These are phyloP conservation scores for Bruguiera gymnorhiza DNA, from an alignment of 345 rosid genomes.

Conservation along the genomic window DNA sequence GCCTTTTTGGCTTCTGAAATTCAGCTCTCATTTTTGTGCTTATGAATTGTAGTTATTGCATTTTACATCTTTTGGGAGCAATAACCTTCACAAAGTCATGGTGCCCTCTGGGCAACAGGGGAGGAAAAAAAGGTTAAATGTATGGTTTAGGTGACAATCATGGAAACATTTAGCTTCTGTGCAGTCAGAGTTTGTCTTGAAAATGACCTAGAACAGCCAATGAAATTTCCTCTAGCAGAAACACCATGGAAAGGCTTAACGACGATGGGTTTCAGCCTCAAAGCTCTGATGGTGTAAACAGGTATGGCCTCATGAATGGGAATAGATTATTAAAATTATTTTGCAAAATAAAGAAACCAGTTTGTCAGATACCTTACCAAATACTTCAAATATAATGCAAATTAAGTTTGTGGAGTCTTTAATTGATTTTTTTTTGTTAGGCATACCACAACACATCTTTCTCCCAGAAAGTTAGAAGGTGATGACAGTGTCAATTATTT, in stretches of 20 bases:
- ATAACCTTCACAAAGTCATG: not conserved
- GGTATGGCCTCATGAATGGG: slow-evolving; percentile 23
- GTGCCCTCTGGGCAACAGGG: slow-evolving; percentile 18
- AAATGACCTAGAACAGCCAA: slow-evolving; percentile 16
- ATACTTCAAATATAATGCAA: not conserved
- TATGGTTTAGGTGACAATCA: slow-evolving; percentile 14
- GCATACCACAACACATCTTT: slow-evolving; percentile 31
- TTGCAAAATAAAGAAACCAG: not conserved
- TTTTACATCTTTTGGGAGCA: not conserved
- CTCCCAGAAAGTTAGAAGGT: slow-evolving; percentile 39
- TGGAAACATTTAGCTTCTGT: slow-evolving; percentile 19
- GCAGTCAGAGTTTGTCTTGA: slow-evolving; percentile 18
- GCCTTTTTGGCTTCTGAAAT: too few species aligned
- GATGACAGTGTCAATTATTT: slow-evolving; percentile 36
- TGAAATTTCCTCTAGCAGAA: slow-evolving; percentile 40
- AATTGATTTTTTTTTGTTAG: slow-evolving; percentile 26
- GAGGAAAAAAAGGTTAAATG: slow-evolving; percentile 23
- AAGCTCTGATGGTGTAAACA: slow-evolving; percentile 28
- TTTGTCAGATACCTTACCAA: not conserved
- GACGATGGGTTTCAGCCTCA: slow-evolving; percentile 22
- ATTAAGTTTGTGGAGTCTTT: not conserved
- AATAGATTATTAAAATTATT: slow-evolving; percentile 1
- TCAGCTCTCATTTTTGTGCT: too few species aligned
- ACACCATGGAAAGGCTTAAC: slow-evolving; percentile 25
- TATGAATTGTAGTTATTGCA: slow-evolving; percentile 3